Percentiles rank a stretch among this genome's conserved stretches.
phyloP scores from a whole-genome alignment of 2,329 filamentous ascomycete genomes.

The Cytospora leucostoma region DNA sequence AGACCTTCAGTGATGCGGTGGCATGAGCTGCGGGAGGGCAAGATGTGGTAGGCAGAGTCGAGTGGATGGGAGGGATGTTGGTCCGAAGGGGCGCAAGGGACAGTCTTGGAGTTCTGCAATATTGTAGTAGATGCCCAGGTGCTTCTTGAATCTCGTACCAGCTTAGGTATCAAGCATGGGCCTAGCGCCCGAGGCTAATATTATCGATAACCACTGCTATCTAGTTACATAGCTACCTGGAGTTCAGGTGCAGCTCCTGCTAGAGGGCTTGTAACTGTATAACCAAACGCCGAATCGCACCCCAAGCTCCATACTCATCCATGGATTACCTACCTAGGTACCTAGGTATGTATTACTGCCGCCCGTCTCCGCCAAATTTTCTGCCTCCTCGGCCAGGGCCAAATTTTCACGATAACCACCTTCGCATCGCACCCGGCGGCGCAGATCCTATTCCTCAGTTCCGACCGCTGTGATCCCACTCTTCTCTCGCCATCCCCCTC shows the following conservation, averaged over 20 bases:
- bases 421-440: background rate
- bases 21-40: background rate
- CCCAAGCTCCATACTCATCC: background rate
- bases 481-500: background rate
- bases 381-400: conserved; percentile 3
- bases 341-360: conserved; percentile 10
- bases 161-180: background rate
- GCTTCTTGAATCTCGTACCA: no score
- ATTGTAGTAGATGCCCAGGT: background rate
- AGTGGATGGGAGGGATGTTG: background rate
- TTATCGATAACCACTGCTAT: background rate
- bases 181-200: background rate
- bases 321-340: no score
- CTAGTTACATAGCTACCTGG: background rate
- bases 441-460: background rate
- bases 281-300: background rate
- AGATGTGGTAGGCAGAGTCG: background rate
- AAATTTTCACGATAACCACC: conserved; percentile 18
- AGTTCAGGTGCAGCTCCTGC: background rate
- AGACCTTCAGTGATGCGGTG: background rate
- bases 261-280: background rate
- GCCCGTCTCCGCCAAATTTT: conserved; percentile 25
- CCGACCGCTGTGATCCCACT: background rate
- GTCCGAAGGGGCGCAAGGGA: background rate
- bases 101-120: conserved; percentile 3